phyloP scores from a whole-genome alignment of 2,329 filamentous ascomycete genomes.

The Trichophaea hybrida region DNA sequence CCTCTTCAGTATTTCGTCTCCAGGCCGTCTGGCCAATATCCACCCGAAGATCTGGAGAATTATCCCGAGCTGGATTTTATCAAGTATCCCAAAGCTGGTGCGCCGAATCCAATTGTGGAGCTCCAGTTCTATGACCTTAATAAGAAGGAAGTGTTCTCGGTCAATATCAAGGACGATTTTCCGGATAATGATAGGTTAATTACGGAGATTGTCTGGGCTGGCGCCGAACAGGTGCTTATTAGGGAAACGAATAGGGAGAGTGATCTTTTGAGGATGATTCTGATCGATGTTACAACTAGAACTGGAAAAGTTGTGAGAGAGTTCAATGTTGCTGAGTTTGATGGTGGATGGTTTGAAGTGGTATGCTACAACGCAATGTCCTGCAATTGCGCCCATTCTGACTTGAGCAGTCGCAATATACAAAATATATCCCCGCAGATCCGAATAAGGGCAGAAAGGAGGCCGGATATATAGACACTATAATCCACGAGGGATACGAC shows the following conservation, averaged over 20 bases:
- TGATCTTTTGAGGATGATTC: conserved; percentile 71
- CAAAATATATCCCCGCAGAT: conserved; percentile 74
- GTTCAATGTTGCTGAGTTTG: conserved; percentile 65
- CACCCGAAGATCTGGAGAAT: conserved; percentile 58
- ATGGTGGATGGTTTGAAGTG: conserved; percentile 95
- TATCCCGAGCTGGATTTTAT: conserved; percentile 85
- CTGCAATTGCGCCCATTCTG: neutral
- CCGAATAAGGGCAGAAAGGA: conserved; percentile 56
- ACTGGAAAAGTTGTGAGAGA: conserved; percentile 65
- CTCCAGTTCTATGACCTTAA: conserved; percentile 77
- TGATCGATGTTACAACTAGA: conserved; percentile 63
- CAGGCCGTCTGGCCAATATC: conserved; percentile 59
- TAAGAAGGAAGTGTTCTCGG: conserved; percentile 62
- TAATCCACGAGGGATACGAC: conserved; percentile 74
- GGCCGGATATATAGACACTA: conserved; percentile 84
- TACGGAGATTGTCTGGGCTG: conserved; percentile 85
- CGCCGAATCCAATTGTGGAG: conserved; percentile 80
- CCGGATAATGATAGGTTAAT: conserved; percentile 71
- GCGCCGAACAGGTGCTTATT: conserved; percentile 61
- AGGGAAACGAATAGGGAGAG: conserved; percentile 91
- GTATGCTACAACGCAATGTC: conserved; percentile 3
- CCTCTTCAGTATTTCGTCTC: conserved; percentile 88
- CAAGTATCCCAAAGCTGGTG: conserved; percentile 94
- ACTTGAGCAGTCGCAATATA: conserved; percentile 48
- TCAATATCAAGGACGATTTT: conserved; percentile 65